Evolutionary conservation across 2,329 filamentous ascomycete species (phyloP).

Genomic region (Aspergillus pseudonomiae): DNA sequence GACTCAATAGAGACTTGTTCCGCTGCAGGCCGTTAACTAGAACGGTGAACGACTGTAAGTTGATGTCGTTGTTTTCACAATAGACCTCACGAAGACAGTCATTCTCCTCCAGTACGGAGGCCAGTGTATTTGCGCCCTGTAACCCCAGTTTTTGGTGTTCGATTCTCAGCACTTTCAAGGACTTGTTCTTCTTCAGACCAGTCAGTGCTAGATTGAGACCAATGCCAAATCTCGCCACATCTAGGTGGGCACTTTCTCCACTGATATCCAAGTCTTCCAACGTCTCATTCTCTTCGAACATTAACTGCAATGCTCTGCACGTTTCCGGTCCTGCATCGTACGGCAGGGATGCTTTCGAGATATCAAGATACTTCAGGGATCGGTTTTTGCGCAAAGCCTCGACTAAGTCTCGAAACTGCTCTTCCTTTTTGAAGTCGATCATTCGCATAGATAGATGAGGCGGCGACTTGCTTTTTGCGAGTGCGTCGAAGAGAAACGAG

Average conservation of each 20-base stretch:
- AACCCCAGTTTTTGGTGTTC: constrained; percentile 70
- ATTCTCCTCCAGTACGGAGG: constrained; percentile 69
- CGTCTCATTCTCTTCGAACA: constrained; percentile 70
- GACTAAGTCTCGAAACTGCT: constrained; percentile 65
- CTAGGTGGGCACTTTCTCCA: constrained; percentile 71
- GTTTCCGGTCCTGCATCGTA: constrained; percentile 70
- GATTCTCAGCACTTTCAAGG: constrained; percentile 64
- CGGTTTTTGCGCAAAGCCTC: constrained; percentile 64
- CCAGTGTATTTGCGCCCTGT: constrained; percentile 69
- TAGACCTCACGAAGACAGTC: constrained; percentile 65
- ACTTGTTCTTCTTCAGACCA: constrained; percentile 66
- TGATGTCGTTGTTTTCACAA: constrained; percentile 73
- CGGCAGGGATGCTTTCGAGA: constrained; percentile 70
- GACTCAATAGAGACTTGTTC: constrained; percentile 64
- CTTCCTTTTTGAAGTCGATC: constrained; percentile 69
- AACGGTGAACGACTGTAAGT: constrained; percentile 70
- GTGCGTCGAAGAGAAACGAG: constrained; percentile 46
- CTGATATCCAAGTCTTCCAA: constrained; percentile 70
- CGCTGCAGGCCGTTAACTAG: constrained; percentile 69
- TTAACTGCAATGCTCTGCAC: constrained; percentile 62
- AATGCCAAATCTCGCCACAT: constrained; percentile 69
- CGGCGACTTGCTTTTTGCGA: constrained; percentile 59
- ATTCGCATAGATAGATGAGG: constrained; percentile 67
- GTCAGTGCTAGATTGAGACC: constrained; percentile 68
- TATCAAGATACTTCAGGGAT: constrained; percentile 66